Base-by-base conservation (phyloP, 768 basidiomycete species). In the Tephrocybe sp. region DNA sequence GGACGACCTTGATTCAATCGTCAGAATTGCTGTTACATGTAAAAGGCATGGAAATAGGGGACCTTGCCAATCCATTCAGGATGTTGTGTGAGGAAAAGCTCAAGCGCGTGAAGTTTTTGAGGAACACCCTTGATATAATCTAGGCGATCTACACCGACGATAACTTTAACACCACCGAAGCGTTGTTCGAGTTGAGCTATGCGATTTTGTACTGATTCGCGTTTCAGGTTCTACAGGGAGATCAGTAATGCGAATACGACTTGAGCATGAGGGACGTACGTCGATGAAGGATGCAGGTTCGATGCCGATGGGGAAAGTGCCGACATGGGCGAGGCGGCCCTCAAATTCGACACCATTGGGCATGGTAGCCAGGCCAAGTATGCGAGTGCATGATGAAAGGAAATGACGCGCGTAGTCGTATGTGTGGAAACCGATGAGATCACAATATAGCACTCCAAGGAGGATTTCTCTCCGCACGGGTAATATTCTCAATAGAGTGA, bases 101-200 rank as follows among this genome's bases (percentile, higher is more conserved):
- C 97, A 51, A 99, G 81, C 0, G 92, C 95, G 65, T 98, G 93
- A 42, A 99, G 72, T 71, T 99, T 99, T 68, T 99, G 97, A 1
- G 97, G 97, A 28, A 99, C 93, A 63, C 97, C 97, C 78, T 99
- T 99, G 85, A 99, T 98, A 72, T 99, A 99, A 67, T 99, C 97
- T 48, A 99, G 79, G 39, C 97, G 87, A 68, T 99, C 97, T 23
- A 99, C 97, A 45, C 97, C 97, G 57, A 98, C 93, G 65, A 99
- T 97, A 62, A 99, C 87, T 70, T 98, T 98, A 65, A 93, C 90
- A 41, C 90, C 96, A 39, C 86, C 81, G 70, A 98, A 99, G 42
- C 95, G 85, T 54, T 90, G 85, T 69, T 94, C 88, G 23, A 99
- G 80, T 53, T 86, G 81, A 39, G 79, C 65, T 54, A 98, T 83